Percentiles rank a stretch among this genome's conserved stretches.
Evolutionary conservation across 441 rosid species (phyloP).

Genomic region (Pelargonium fulgidum): DNA sequence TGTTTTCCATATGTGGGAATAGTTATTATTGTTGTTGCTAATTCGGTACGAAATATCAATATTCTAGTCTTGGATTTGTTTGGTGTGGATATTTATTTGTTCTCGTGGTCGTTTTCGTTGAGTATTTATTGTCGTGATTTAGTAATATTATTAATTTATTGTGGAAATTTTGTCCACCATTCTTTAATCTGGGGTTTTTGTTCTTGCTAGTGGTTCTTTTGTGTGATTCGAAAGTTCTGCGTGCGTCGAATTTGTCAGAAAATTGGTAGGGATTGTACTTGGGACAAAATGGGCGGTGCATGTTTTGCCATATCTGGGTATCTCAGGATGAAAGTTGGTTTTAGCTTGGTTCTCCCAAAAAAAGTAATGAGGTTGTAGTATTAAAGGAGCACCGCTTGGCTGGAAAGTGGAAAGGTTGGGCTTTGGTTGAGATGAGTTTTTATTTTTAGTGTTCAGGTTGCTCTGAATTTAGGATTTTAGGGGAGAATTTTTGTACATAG

Average conservation of each 20-base stretch:
- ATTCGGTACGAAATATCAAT: background rate
- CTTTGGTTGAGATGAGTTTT: background rate
- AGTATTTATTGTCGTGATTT: background rate
- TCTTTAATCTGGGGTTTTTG: background rate
- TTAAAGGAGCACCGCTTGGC: background rate
- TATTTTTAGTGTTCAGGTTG: background rate
- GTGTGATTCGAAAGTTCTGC: background rate
- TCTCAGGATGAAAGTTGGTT: background rate
- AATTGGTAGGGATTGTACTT: background rate
- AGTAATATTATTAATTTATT: background rate
- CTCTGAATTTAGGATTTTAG: background rate
- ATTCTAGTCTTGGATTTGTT: background rate
- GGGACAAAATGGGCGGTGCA: background rate
- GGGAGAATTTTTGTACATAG: no score
- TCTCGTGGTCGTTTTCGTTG: background rate
- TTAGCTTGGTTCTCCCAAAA: background rate
- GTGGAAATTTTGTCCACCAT: background rate
- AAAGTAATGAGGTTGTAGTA: background rate
- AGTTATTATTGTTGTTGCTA: background rate
- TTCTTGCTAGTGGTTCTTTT: background rate
- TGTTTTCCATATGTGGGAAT: background rate
- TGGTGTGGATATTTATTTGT: background rate
- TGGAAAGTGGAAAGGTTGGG: background rate
- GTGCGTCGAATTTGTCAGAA: background rate
- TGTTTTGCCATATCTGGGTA: background rate